Evolutionary conservation across 2,329 filamentous ascomycete genomes (phyloP), one percentile per base, ranked within the genome.

Genomic region (Trichoderma sp.): DNA sequence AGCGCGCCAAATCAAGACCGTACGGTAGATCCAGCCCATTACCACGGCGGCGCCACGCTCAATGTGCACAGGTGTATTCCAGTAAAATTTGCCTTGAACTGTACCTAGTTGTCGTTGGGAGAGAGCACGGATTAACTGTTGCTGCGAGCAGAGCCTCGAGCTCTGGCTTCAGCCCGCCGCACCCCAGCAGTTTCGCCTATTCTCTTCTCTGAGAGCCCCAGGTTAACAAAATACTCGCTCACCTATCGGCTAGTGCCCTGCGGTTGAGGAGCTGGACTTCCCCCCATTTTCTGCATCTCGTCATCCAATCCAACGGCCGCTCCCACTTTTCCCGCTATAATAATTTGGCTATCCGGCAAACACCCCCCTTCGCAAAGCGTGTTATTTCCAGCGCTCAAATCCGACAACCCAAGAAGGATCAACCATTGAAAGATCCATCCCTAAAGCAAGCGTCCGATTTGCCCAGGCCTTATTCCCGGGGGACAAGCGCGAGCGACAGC

Each of bases 311-410:
- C 63, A 52, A 19, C 56, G 43, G 37, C 62, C 33, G 53, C 53
- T 55, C 62, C 47, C 56, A 43, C 60, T 40, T 31, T 67, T 70
- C 61, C 59, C 70, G 37, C 67, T 64, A 52, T 43, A 52, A 56
- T 69, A 43, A 56, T 69, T 65, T 65, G 66, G 27, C 31, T 62
- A 40, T 33, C 33, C 49, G 49, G 47, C 40, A 43, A 43, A n/a
- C 35, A 43, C 35, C 52, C 43, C 58, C 62, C 53, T 66, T 49
- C 40, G 37, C 37, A 43, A n/a, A 49, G 66, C 33, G 56, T 68
- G 67, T 71, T 73, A 72, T 72, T 72, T 70, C 77, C 77, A 77
- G 75, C 73, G 72, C 71, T 70, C 73, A 72, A 74, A 74, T 71
- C 66, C 68, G 61, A 59, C 64, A 55, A 61, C 66, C 40, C 53